A percentile compares a stretch with the other conserved stretches of the same genome.
These are phyloP conservation scores for Cladophialophora exuberans DNA, from an alignment of 2,329 filamentous ascomycete genomes.

Conservation along the genomic window DNA sequence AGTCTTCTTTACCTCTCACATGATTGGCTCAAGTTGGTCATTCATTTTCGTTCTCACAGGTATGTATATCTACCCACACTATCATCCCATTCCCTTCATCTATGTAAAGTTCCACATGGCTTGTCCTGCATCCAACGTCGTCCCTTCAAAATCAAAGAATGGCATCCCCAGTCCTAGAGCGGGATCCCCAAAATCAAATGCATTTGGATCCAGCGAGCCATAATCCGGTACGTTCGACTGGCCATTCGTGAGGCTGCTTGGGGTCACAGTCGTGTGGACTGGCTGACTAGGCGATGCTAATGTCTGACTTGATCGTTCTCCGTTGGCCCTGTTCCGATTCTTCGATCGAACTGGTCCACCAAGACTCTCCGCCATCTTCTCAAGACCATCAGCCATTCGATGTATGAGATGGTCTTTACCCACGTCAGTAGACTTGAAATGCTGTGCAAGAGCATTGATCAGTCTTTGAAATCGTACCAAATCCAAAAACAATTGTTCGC, in stretches of 20 bases:
- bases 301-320: slow-evolving; percentile 15
- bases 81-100: not conserved
- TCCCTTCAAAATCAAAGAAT: slow-evolving; percentile 36
- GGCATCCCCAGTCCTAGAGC: slow-evolving; percentile 34
- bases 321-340: slow-evolving; percentile 23
- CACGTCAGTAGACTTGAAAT: slow-evolving; percentile 36
- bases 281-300: slow-evolving; percentile 22
- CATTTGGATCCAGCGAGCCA: slow-evolving; percentile 25
- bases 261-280: slow-evolving; percentile 6
- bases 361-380: slow-evolving; percentile 38
- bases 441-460: slow-evolving; percentile 36
- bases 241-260: slow-evolving; percentile 17
- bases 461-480: slow-evolving; percentile 33
- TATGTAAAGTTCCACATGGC: slow-evolving; percentile 31
- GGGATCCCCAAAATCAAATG: slow-evolving; percentile 34
- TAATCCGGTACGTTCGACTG: slow-evolving; percentile 26
- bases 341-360: slow-evolving; percentile 26
- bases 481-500: slow-evolving; percentile 40
- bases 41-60: not conserved
- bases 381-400: slow-evolving; percentile 38
- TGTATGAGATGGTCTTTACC: slow-evolving; percentile 40
- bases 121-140: slow-evolving; percentile 28
- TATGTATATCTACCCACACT: not conserved
- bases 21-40: slow-evolving; percentile 17
- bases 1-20: slow-evolving; percentile 10